A percentile compares a stretch with the other conserved stretches of the same genome.
These are phyloP conservation scores for Diaporthe longicolla DNA, from an alignment of 2,329 filamentous ascomycete species.

Conservation along the genomic window DNA sequence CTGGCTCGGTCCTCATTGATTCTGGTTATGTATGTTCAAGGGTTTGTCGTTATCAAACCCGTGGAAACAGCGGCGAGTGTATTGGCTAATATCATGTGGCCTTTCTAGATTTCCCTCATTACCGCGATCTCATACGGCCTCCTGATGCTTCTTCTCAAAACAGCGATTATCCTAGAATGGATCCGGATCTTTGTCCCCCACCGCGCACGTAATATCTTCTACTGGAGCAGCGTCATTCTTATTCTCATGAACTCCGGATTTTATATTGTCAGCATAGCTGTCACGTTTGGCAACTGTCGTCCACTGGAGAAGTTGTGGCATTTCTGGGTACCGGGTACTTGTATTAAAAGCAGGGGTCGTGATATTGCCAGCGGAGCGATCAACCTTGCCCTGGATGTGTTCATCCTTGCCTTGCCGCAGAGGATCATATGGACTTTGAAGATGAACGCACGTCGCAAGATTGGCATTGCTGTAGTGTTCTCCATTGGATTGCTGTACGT, in stretches of 20 bases:
- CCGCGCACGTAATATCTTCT: background rate
- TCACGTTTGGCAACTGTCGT: background rate
- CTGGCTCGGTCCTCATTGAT: background rate
- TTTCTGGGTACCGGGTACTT: background rate
- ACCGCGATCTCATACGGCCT: background rate
- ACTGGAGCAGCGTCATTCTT: background rate
- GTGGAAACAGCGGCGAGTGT: too few relatives aligned
- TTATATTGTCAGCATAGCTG: background rate
- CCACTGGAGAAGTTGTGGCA: background rate
- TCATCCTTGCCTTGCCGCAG: background rate
- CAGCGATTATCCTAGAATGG: background rate
- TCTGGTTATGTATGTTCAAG: background rate
- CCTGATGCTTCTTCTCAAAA: background rate
- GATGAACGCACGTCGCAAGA: background rate
- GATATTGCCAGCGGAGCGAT: background rate
- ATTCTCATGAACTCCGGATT: background rate
- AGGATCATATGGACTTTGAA: background rate
- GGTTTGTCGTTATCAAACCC: background rate
- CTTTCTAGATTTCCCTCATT: background rate
- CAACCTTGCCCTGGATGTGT: background rate
- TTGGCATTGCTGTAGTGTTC: background rate
- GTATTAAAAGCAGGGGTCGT: background rate
- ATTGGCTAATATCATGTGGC: too few relatives aligned
- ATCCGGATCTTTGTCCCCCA: background rate
- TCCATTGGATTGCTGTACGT: background rate